A percentile compares a stretch with the other conserved stretches of the same genome.
Conservation (phyloP, 305 asterid genomes). For the Withania somnifera region DNA sequence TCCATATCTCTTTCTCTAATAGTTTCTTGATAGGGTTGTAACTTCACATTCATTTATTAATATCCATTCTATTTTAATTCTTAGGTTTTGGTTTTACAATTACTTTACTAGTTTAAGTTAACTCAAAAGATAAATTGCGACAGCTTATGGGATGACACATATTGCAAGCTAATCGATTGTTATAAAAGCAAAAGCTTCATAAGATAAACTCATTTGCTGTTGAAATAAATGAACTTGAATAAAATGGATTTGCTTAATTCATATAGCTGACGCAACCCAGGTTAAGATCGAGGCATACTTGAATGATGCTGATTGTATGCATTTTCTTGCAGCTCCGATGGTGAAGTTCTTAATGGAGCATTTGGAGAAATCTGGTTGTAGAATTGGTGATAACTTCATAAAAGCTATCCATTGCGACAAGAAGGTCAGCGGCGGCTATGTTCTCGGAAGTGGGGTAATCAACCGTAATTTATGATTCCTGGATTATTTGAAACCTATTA, state of each 20-base stretch:
- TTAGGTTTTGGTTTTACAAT: background rate
- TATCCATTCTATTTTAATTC: background rate
- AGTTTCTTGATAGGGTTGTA: background rate
- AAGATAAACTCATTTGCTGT: background rate
- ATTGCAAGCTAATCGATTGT: background rate
- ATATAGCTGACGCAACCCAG: background rate
- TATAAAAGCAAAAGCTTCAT: background rate
- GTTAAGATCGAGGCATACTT: background rate
- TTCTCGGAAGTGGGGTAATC: background rate
- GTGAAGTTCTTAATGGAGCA: conserved; percentile 65
- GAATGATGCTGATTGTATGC: background rate
- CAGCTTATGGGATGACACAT: background rate
- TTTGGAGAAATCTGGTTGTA: conserved; percentile 62
- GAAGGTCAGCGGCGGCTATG: background rate
- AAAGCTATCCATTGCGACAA: conserved; percentile 36
- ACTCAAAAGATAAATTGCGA: background rate
- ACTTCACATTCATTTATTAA: background rate
- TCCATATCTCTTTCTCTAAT: background rate
- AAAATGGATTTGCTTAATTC: background rate
- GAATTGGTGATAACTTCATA: conserved; percentile 42
- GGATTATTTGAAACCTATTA: background rate
- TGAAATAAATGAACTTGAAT: background rate
- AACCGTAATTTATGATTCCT: background rate
- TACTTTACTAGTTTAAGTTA: background rate
- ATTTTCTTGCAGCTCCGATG: conserved; percentile 46